Evolutionary conservation across 2,329 filamentous ascomycete species (phyloP).

Genomic region (Basipetospora chlamydospora): DNA sequence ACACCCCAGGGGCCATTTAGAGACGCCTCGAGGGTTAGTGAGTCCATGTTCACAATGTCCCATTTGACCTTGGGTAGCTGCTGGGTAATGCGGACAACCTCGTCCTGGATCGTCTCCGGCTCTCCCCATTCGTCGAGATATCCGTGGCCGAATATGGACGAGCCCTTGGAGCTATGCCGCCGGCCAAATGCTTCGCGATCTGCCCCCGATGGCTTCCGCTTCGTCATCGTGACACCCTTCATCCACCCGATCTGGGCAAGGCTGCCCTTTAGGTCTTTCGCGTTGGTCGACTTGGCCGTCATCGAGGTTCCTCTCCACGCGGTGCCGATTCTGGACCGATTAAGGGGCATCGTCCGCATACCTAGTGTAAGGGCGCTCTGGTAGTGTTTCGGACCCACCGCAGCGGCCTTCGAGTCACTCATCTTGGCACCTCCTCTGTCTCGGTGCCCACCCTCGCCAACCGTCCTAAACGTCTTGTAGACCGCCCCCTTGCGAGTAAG

Average conservation of each 20-base stretch:
- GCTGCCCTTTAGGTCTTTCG: slow-evolving; percentile 28
- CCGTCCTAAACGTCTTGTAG: slow-evolving; percentile 73
- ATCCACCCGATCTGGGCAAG: slow-evolving; percentile 53
- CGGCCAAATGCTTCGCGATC: slow-evolving; percentile 21
- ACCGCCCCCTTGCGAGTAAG: slow-evolving; percentile 70
- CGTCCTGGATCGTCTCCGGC: slow-evolving; percentile 48
- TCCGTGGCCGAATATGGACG: slow-evolving; percentile 33
- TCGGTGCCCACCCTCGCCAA: slow-evolving; percentile 41
- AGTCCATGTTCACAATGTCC: slow-evolving; percentile 51
- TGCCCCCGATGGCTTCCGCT: slow-evolving; percentile 30
- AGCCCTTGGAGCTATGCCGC: slow-evolving; percentile 36
- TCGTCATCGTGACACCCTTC: slow-evolving; percentile 52
- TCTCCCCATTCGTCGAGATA: slow-evolving; percentile 44
- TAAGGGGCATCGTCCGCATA: slow-evolving; percentile 28
- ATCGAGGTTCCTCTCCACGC: slow-evolving; percentile 43
- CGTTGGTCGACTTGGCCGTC: slow-evolving; percentile 34
- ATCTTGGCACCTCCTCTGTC: slow-evolving; percentile 48
- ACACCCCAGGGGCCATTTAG: slow-evolving; percentile 50
- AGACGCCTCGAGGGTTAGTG: slow-evolving; percentile 41
- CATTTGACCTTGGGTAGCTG: slow-evolving; percentile 50
- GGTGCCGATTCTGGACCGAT: slow-evolving; percentile 20
- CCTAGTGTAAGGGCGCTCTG: slow-evolving; percentile 29
- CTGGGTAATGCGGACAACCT: slow-evolving; percentile 46
- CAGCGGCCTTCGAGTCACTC: slow-evolving; percentile 40
- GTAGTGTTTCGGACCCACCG: slow-evolving; percentile 24